Evolutionary conservation across 139 green algal genomes (phyloP), one percentile per base, ranked within the genome.

Genomic region (Zygnema cylindricum): DNA sequence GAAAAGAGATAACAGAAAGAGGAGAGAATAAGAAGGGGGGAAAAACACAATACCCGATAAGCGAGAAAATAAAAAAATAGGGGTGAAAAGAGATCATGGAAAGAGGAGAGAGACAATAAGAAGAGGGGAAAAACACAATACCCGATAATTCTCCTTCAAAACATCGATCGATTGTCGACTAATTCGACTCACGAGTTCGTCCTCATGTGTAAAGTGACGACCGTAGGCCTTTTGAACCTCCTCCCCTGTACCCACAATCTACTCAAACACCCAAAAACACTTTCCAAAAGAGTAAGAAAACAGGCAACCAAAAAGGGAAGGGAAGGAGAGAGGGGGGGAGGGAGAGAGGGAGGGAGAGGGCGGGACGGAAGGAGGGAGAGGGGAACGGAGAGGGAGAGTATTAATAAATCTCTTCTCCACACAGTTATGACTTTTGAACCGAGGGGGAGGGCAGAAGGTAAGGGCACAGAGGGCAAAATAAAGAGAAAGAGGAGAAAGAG

Each of bases 191-290:
- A 97, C 91, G 42, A 97, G 81, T n/a, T 93, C 91, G 85, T 97
- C 95, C 1, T 90, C 95, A 89, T 95, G 84, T 86, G 98, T 95
- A 94, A 99, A 99, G 93, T 99, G 97, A 0, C 97, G 93, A 1
- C 98, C 97, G 76, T 96, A 99, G 42, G 98, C 85, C 35, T 96
- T 93, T 0, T 91, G 89, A 35, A 93, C 76, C 95, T 99, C 94
- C 23, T 92, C 92, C 0, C 95, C 98, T 35, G 88, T 94, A 69
- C 92, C 77, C 85, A 98, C 94, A 43, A 99, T 98, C 95, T 92
- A 69, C 23, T n/a, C n/a, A n/a, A n/a, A n/a, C n/a, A n/a, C n/a
- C n/a, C n/a, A n/a, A n/a, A n/a, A n/a, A n/a, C n/a, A n/a, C n/a
- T n/a, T n/a, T n/a, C n/a, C n/a, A n/a, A n/a, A n/a, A n/a, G n/a